phyloP scores from a whole-genome alignment of 2,329 filamentous ascomycete species.

The Blumeria graminis region DNA sequence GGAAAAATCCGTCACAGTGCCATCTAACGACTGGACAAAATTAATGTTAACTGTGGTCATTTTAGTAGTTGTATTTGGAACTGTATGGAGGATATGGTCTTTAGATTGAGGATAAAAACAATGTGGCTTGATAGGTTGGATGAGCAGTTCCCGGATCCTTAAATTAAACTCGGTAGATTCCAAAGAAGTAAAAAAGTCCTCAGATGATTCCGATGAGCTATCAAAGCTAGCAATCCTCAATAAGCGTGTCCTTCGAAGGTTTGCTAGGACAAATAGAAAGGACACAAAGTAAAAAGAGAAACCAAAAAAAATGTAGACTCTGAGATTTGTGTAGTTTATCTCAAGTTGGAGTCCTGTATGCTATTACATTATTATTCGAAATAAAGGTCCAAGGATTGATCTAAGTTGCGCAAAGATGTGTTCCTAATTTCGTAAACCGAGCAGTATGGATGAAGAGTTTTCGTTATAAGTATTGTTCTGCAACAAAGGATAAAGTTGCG shows the following conservation, averaged over 20 bases:
- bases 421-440: neutral
- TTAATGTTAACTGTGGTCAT: too few relatives aligned
- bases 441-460: neutral
- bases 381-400: neutral
- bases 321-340: neutral
- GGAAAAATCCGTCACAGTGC: too few relatives aligned
- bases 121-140: neutral
- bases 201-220: neutral
- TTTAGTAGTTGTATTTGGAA: too few relatives aligned
- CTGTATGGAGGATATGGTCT: neutral
- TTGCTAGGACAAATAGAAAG: neutral
- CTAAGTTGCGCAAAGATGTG: neutral
- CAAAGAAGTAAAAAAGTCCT: neutral
- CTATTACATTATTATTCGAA: neutral
- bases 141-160: neutral
- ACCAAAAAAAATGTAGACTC: neutral
- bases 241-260: neutral
- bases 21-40: too few relatives aligned
- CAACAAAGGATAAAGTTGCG: neutral
- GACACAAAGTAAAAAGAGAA: neutral
- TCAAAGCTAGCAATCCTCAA: neutral
- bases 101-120: neutral
- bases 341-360: neutral
- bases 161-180: neutral
- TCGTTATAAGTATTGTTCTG: neutral